Percentiles rank a stretch among this genome's conserved stretches.
Evolutionary conservation across 257 asterid species (phyloP).

Genomic region (Salvia hispanica): DNA sequence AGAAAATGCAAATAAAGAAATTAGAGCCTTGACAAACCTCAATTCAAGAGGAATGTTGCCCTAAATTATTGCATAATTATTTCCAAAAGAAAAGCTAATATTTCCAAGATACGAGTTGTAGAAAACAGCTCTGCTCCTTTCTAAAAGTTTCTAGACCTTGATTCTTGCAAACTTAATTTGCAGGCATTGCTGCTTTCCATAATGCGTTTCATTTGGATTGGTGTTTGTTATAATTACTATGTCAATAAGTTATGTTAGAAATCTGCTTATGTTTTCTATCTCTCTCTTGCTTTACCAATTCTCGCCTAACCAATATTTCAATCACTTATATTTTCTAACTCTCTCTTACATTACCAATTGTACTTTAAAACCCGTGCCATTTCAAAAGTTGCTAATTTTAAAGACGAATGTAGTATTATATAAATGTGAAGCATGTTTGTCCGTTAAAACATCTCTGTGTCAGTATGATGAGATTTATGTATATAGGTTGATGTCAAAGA

Average conservation of each 20-base stretch:
- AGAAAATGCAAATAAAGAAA: not conserved
- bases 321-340: no score
- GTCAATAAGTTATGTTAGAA: no score
- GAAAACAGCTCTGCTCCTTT: constrained; percentile 4
- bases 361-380: no score
- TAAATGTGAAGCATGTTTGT: constrained; percentile 6
- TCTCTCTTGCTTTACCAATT: no score
- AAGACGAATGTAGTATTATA: no score
- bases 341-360: no score
- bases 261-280: no score
- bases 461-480: not conserved
- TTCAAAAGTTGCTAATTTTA: no score
- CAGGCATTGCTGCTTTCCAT: not conserved
- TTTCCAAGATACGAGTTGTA: constrained; percentile 1
- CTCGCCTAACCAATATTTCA: no score
- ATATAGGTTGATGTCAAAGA: constrained; percentile 62
- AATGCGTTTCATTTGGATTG: constrained; percentile 10
- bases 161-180: no score
- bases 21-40: not conserved
- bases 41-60: not conserved
- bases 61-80: not conserved
- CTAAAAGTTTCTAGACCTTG: not conserved
- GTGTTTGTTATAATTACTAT: not conserved
- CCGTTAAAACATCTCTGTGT: not conserved
- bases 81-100: not conserved